Evolutionary conservation across 495 filamentous ascomycete species (phyloP).

Genomic region (Elaphomyces granulatus): DNA sequence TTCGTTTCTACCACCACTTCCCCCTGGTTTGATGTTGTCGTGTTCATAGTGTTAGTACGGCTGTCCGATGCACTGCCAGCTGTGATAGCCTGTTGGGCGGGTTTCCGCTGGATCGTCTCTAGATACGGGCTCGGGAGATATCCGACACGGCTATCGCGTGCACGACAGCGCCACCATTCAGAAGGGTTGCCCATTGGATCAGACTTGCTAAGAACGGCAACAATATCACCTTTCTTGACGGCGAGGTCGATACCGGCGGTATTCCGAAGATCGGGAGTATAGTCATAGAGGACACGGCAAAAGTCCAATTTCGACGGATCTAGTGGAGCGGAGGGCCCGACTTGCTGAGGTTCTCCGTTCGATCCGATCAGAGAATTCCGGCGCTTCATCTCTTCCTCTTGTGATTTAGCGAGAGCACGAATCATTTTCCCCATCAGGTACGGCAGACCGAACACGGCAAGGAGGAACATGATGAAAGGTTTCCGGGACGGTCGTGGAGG

Average conservation of each 20-base stretch:
- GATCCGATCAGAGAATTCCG: slow-evolving; percentile 39
- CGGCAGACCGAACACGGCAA: slow-evolving; percentile 86
- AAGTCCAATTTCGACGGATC: slow-evolving; percentile 89
- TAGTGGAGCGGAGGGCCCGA: slow-evolving; percentile 30
- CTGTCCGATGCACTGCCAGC: slow-evolving; percentile 33
- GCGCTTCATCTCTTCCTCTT: slow-evolving; percentile 61
- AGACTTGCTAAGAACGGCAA: slow-evolving; percentile 83
- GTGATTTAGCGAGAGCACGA: slow-evolving; percentile 61
- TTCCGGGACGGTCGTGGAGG: slow-evolving; percentile 72
- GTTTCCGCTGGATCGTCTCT: slow-evolving; percentile 62
- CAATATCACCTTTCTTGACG: slow-evolving; percentile 89
- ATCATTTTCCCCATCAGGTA: slow-evolving; percentile 96
- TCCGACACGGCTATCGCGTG: slow-evolving; percentile 79
- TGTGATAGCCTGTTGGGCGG: slow-evolving; percentile 39
- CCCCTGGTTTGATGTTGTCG: slow-evolving; percentile 18
- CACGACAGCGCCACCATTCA: slow-evolving; percentile 95
- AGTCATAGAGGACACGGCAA: slow-evolving; percentile 89
- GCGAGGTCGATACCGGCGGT: slow-evolving; percentile 68
- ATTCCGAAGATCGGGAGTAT: slow-evolving; percentile 56
- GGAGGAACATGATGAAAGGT: slow-evolving; percentile 87
- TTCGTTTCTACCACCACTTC: slow-evolving; percentile 11
- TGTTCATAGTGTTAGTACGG: slow-evolving; percentile 44
- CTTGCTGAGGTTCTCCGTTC: slow-evolving; percentile 30
- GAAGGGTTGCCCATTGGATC: slow-evolving; percentile 84
- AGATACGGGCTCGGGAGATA: slow-evolving; percentile 86